Conservation (phyloP, 1,139 yeast species). For the Trichomonascaceae sp. region DNA sequence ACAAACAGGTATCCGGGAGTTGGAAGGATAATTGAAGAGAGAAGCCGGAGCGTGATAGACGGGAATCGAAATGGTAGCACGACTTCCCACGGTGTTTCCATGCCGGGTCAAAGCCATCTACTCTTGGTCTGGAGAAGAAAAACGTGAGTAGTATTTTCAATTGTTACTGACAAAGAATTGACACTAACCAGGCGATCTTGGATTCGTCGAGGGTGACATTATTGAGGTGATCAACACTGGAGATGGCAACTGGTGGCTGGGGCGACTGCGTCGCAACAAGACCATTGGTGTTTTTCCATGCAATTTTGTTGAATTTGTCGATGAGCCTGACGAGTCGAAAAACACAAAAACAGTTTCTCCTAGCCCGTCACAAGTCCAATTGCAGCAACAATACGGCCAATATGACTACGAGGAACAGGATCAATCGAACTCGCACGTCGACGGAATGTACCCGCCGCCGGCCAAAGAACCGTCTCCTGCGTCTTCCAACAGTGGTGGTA, state of each 20-base stretch:
- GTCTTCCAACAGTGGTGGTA: too few relatives aligned
- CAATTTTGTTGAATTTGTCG: conserved; percentile 57
- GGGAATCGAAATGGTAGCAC: conserved; percentile 5
- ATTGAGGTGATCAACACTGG: conserved; percentile 71
- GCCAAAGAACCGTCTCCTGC: too few relatives aligned
- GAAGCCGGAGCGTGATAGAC: not conserved
- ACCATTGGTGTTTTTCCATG: conserved; percentile 79
- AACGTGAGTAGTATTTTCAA: conserved; percentile 20
- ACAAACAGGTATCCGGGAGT: not conserved
- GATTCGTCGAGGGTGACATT: conserved; percentile 85
- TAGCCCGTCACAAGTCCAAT: conserved; percentile 1
- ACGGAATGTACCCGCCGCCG: too few relatives aligned
- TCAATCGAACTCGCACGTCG: too few relatives aligned
- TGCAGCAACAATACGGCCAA: not conserved
- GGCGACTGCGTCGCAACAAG: conserved; percentile 64
- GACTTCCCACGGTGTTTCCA: conserved; percentile 28
- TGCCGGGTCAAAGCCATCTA: conserved; percentile 66
- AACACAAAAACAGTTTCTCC: conserved; percentile 5
- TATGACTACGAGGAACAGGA: too few relatives aligned
- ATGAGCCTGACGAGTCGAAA: too few relatives aligned
- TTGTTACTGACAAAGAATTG: not conserved
- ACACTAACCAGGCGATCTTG: conserved; percentile 48
- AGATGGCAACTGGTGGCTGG: conserved; percentile 91
- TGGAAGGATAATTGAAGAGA: not conserved
- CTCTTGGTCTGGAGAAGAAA: conserved; percentile 87